Percentiles rank a stretch among this genome's conserved stretches.
These are phyloP conservation scores for Hippophae rhamnoides DNA, from an alignment of 306 rosid genomes.

Conservation along the genomic window DNA sequence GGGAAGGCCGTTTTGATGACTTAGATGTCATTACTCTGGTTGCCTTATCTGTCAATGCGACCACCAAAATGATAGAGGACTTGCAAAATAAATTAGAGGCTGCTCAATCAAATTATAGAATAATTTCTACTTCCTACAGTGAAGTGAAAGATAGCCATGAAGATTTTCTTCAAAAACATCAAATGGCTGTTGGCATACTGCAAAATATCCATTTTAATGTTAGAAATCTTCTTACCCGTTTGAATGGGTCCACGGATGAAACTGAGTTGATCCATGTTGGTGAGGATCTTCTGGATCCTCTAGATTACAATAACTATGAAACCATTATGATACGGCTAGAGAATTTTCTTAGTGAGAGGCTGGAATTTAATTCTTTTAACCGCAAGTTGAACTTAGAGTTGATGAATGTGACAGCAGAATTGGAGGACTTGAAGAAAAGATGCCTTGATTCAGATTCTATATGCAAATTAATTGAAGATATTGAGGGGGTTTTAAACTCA, in stretches of 20 bases:
- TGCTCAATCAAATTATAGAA: slow-evolving; percentile 38
- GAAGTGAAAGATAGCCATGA: slow-evolving; percentile 47
- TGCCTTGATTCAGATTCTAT: slow-evolving; percentile 49
- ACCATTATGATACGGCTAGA: slow-evolving; percentile 43
- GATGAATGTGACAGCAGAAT: slow-evolving; percentile 42
- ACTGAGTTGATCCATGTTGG: slow-evolving; percentile 29
- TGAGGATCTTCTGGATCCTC: slow-evolving; percentile 44
- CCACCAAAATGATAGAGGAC: slow-evolving; percentile 52
- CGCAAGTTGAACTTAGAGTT: slow-evolving; percentile 51
- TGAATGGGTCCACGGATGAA: slow-evolving; percentile 39
- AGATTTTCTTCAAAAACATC: slow-evolving; percentile 53
- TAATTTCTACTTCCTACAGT: slow-evolving; percentile 31
- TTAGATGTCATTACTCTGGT: slow-evolving; percentile 24
- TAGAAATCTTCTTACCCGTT: slow-evolving; percentile 33
- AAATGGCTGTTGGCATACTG: slow-evolving; percentile 42
- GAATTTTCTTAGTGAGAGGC: slow-evolving; percentile 34
- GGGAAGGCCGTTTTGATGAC: slow-evolving; percentile 18
- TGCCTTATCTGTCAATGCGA: slow-evolving; percentile 48
- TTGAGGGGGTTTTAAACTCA: slow-evolving; percentile 40
- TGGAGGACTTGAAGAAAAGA: slow-evolving; percentile 49
- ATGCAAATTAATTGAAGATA: slow-evolving; percentile 46
- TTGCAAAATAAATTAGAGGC: slow-evolving; percentile 54
- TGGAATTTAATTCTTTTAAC: slow-evolving; percentile 50
- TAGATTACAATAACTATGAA: slow-evolving; percentile 48
- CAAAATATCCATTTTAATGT: slow-evolving; percentile 42